A percentile compares a stretch with the other conserved stretches of the same genome.
These are phyloP conservation scores for Tricholoma hemisulphureum DNA, from an alignment of 768 basidiomycete species.

Conservation along the genomic window DNA sequence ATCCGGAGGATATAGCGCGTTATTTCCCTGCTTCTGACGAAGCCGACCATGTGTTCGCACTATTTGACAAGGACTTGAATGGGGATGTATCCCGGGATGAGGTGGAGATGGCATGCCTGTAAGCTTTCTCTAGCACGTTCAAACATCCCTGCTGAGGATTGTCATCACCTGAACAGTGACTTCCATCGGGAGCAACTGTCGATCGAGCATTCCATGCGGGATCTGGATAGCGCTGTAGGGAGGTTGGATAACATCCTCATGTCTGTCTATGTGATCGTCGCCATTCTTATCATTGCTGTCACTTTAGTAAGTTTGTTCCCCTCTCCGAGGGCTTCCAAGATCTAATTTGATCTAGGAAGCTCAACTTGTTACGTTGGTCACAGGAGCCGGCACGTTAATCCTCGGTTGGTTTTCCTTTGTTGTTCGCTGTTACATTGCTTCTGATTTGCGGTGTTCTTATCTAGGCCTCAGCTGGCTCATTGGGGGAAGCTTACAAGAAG, in stretches of 20 bases:
- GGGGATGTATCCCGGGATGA: slow-evolving; percentile 73
- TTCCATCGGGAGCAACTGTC: slow-evolving; percentile 84
- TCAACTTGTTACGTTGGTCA: slow-evolving; percentile 69
- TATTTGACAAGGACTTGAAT: slow-evolving; percentile 73
- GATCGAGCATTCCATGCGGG: slow-evolving; percentile 83
- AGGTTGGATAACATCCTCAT: slow-evolving; percentile 85
- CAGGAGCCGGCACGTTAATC: slow-evolving; percentile 65
- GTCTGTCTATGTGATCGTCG: slow-evolving; percentile 70
- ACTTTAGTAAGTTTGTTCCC: slow-evolving; percentile 52
- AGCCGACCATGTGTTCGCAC: slow-evolving; percentile 61
- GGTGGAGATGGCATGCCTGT: slow-evolving; percentile 74
- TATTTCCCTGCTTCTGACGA: slow-evolving; percentile 70
- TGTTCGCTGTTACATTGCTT: not conserved
- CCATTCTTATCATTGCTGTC: slow-evolving; percentile 79
- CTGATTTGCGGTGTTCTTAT: slow-evolving; percentile 1
- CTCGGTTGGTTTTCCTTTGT: slow-evolving; percentile 37
- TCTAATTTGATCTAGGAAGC: slow-evolving; percentile 49
- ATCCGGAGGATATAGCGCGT: slow-evolving; percentile 65
- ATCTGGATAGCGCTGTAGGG: slow-evolving; percentile 87
- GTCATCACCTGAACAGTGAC: slow-evolving; percentile 45
- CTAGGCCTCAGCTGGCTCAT: slow-evolving; percentile 85
- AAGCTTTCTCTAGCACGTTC: slow-evolving; percentile 17
- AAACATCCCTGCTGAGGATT: slow-evolving; percentile 1
- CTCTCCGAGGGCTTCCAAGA: slow-evolving; percentile 3
- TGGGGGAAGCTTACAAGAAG: slow-evolving; percentile 75